These are phyloP conservation scores for Pyrenochaeta sp. DNA, from an alignment of 2,329 filamentous ascomycete genomes.

Conservation along the genomic window DNA sequence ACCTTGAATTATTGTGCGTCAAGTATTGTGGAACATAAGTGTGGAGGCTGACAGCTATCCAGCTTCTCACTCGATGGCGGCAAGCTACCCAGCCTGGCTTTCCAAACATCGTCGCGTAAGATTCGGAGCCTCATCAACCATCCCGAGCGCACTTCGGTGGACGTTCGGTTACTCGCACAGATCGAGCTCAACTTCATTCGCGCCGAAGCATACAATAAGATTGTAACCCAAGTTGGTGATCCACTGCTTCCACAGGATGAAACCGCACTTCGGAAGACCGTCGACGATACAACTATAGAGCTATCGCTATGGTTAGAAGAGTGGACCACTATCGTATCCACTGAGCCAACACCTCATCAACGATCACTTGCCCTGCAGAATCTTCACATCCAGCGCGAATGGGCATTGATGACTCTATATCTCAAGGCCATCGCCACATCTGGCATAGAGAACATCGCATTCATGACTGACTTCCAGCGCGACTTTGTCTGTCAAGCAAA, in stretches of 20 bases:
- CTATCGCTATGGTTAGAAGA: constrained; percentile 54
- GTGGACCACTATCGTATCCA: constrained; percentile 40
- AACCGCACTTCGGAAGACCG: constrained; percentile 22
- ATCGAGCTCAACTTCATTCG: constrained; percentile 59
- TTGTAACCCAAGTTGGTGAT: constrained; percentile 19
- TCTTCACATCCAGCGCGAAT: constrained; percentile 62
- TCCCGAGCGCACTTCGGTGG: constrained; percentile 56
- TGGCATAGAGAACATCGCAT: constrained; percentile 60
- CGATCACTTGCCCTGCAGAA: constrained; percentile 51
- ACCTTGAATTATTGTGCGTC: constrained; percentile 57
- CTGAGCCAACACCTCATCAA: constrained; percentile 18
- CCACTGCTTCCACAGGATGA: constrained; percentile 26
- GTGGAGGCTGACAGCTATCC: constrained; percentile 1
- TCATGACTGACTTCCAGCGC: constrained; percentile 60
- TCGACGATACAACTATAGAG: constrained; percentile 36
- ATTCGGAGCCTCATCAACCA: constrained; percentile 57
- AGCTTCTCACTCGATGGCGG: constrained; percentile 58
- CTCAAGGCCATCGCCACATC: constrained; percentile 60
- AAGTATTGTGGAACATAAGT: not conserved
- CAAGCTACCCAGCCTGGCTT: constrained; percentile 52
- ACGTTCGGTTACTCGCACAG: constrained; percentile 62
- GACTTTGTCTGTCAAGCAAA: constrained; percentile 61
- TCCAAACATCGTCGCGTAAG: constrained; percentile 51
- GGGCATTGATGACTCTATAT: constrained; percentile 62
- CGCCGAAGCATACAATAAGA: constrained; percentile 35